Conservation (phyloP, 352 stramenopile genomes). For the Nothophytophthora sp. region DNA sequence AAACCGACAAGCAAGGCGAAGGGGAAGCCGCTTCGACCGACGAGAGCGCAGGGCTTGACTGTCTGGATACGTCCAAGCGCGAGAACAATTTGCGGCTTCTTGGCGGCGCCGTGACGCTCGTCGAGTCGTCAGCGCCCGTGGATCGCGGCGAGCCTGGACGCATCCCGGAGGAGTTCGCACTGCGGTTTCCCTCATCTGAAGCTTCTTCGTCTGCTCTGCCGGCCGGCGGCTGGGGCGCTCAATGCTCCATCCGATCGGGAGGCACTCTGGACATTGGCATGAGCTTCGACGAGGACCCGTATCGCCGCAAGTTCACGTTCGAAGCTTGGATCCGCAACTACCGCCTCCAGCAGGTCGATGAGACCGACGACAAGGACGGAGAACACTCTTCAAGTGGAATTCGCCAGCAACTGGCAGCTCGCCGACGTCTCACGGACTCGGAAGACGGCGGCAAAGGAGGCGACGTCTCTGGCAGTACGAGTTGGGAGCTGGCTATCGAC, state of each 20-base stretch:
- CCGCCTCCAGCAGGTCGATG: conserved; percentile 27
- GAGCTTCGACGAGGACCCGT: conserved; percentile 80
- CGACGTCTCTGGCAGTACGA: conserved; percentile 22
- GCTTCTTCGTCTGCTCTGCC: conserved; percentile 3
- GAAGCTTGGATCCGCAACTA: conserved; percentile 79
- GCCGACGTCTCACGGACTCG: conserved; percentile 16
- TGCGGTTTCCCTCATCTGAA: conserved; percentile 45
- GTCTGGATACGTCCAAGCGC: conserved; percentile 79
- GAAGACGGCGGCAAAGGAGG: conserved; percentile 22
- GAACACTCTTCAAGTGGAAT: conserved; percentile 7
- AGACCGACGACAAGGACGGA: conserved; percentile 20
- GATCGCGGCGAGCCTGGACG: conserved; percentile 74
- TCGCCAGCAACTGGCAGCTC: conserved; percentile 21
- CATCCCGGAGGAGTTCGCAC: conserved; percentile 65
- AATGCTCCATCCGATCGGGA: conserved; percentile 49
- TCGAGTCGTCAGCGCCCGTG: conserved; percentile 62
- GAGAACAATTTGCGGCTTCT: conserved; percentile 73
- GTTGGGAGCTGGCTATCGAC: conserved; percentile 51
- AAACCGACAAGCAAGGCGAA: conserved; percentile 10
- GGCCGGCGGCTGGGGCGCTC: conserved; percentile 42
- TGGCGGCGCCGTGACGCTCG: conserved; percentile 37
- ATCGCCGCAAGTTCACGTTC: conserved; percentile 75
- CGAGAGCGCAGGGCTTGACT: conserved; percentile 55
- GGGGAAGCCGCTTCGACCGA: conserved; percentile 10
- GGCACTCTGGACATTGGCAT: conserved; percentile 72